A percentile compares a stretch with the other conserved stretches of the same genome.
Evolutionary conservation across 345 rosid genomes (phyloP).

Genomic region (Citrus australasica): DNA sequence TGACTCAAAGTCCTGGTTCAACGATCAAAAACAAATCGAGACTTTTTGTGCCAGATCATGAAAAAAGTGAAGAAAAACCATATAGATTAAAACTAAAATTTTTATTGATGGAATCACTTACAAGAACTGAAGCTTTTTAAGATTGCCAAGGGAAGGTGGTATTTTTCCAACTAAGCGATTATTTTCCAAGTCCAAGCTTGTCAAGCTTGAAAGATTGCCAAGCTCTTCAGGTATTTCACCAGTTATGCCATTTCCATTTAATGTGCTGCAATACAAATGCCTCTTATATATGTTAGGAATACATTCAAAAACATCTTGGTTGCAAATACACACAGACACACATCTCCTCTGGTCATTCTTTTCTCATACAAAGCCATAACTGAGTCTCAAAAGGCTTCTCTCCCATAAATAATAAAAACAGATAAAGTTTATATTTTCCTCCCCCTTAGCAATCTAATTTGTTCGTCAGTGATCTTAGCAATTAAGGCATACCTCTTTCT

Average conservation of each 20-base stretch:
- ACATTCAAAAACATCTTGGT: background rate
- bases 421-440: background rate
- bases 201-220: constrained; percentile 80
- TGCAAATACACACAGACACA: background rate
- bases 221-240: constrained; percentile 87
- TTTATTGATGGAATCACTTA: constrained; percentile 38
- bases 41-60: background rate
- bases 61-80: constrained; percentile 9
- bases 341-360: background rate
- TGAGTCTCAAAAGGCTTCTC: background rate
- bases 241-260: constrained; percentile 84
- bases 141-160: constrained; percentile 81
- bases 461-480: background rate
- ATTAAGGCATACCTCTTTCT: background rate
- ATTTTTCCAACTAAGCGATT: constrained; percentile 75
- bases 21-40: constrained; percentile 10
- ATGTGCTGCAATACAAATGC: constrained; percentile 48
- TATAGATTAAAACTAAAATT: constrained; percentile 3
- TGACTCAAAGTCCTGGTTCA: constrained; percentile 72
- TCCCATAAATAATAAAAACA: background rate
- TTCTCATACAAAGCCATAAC: background rate
- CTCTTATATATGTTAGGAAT: constrained; percentile 4
- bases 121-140: constrained; percentile 89
- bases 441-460: background rate
- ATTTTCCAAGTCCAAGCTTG: constrained; percentile 82